phyloP scores from a whole-genome alignment of 345 rosid species.

The Eucalyptus dawsonii region DNA sequence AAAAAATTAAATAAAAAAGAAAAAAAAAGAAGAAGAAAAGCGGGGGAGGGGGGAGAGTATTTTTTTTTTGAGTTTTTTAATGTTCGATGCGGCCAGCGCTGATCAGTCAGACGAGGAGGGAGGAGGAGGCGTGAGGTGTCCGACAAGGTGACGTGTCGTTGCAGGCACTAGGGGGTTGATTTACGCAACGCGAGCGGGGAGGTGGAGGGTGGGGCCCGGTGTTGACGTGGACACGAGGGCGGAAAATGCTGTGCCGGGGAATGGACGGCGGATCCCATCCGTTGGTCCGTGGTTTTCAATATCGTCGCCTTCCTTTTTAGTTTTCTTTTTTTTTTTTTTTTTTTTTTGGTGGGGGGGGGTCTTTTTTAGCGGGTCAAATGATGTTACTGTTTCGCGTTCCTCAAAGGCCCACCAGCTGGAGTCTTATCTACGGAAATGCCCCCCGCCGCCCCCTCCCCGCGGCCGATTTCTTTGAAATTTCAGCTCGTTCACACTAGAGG shows the following conservation, averaged over 20 bases:
- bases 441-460: background rate
- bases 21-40: too few relatives aligned
- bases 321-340: background rate
- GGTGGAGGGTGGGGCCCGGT: background rate
- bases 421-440: background rate
- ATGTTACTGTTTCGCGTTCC: background rate
- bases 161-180: background rate
- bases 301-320: background rate
- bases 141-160: background rate
- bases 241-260: background rate
- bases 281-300: background rate
- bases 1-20: too few relatives aligned
- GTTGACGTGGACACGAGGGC: background rate
- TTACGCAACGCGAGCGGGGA: background rate
- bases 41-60: background rate
- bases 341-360: background rate
- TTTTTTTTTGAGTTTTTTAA: too few relatives aligned
- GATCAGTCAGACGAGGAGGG: background rate
- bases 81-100: background rate
- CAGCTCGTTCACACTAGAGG: background rate
- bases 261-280: background rate
- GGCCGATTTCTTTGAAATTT: background rate
- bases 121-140: background rate
- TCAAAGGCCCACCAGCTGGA: background rate
- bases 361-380: background rate